Evolutionary conservation across 805 yeast species (phyloP).

Genomic region (Hanseniaspora lachancei): DNA sequence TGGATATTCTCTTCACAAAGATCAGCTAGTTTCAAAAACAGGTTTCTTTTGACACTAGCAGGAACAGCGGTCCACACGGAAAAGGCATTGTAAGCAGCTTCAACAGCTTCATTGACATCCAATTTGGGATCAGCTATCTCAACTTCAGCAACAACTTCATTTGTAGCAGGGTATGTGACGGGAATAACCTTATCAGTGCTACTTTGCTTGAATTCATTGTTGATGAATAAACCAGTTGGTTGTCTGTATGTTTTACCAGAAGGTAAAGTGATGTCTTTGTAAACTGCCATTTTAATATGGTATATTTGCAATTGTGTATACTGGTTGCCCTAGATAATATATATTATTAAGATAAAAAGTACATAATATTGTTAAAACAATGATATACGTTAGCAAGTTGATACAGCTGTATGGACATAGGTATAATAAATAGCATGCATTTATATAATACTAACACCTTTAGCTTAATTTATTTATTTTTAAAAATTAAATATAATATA

Average conservation of each 20-base stretch:
- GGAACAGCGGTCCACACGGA: constrained; percentile 13
- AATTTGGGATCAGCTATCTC: constrained; percentile 10
- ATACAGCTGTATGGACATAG: too few species aligned
- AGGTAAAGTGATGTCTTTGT: constrained; percentile 39
- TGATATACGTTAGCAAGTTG: too few species aligned
- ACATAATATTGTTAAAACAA: too few species aligned
- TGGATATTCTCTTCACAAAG: constrained; percentile 55
- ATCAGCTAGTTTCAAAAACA: constrained; percentile 47
- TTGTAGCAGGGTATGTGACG: constrained; percentile 18
- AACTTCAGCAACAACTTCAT: constrained; percentile 10
- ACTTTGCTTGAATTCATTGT: constrained; percentile 54
- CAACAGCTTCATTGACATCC: constrained; percentile 37
- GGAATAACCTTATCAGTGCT: constrained; percentile 33
- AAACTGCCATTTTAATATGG: constrained; percentile 10
- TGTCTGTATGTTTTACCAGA: constrained; percentile 55
- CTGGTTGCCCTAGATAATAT: background rate
- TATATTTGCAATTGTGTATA: background rate
- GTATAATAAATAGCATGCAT: too few species aligned
- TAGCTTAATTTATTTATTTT: too few species aligned
- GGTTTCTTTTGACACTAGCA: constrained; percentile 10
- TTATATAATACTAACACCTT: too few species aligned
- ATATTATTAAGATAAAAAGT: too few species aligned
- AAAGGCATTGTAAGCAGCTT: constrained; percentile 35
- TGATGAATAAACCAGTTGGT: constrained; percentile 67
- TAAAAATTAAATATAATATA: too few species aligned